A percentile compares a stretch with the other conserved stretches of the same genome.
These are phyloP conservation scores for Botryotinia narcissicola DNA, from an alignment of 2,329 filamentous ascomycete species.

Conservation along the genomic window DNA sequence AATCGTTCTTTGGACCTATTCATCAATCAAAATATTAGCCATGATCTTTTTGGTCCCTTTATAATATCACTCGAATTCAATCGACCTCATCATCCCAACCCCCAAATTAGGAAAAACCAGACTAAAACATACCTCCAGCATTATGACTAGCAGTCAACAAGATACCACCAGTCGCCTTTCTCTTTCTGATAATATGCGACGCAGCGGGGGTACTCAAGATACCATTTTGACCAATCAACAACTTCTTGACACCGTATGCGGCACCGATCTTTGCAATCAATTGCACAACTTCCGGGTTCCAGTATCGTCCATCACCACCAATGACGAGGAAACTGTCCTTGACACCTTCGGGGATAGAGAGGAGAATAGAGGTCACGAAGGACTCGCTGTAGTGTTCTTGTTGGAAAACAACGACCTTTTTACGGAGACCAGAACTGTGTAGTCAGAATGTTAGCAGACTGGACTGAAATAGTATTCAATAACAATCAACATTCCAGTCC, in stretches of 20 bases:
- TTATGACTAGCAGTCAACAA: slow-evolving; percentile 97
- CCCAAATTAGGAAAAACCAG: neutral
- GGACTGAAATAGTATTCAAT: neutral
- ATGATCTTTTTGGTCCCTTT: neutral
- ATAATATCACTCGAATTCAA: neutral
- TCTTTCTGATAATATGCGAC: slow-evolving; percentile 91
- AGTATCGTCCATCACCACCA: slow-evolving; percentile 94
- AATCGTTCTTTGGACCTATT: slow-evolving; percentile 85
- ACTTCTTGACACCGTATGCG: slow-evolving; percentile 98
- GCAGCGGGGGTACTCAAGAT: slow-evolving; percentile 96
- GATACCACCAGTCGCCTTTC: slow-evolving; percentile 94
- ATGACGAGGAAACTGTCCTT: slow-evolving; percentile 85
- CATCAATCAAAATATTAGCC: slow-evolving; percentile 1
- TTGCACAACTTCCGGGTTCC: slow-evolving; percentile 95
- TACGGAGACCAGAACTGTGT: slow-evolving; percentile 87
- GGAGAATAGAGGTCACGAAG: slow-evolving; percentile 89
- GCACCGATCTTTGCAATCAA: slow-evolving; percentile 96
- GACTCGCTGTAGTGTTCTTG: slow-evolving; percentile 93
- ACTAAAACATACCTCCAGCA: slow-evolving; percentile 70
- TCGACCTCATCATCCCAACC: neutral
- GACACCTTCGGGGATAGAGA: slow-evolving; percentile 93
- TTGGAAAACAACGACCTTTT: slow-evolving; percentile 98
- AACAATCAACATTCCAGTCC: neutral
- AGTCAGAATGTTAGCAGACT: slow-evolving; percentile 22
- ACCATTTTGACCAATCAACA: slow-evolving; percentile 91